A percentile compares a stretch with the other conserved stretches of the same genome.
phyloP scores from a whole-genome alignment of 208 protist species.

The Trypanosoma rangeli region DNA sequence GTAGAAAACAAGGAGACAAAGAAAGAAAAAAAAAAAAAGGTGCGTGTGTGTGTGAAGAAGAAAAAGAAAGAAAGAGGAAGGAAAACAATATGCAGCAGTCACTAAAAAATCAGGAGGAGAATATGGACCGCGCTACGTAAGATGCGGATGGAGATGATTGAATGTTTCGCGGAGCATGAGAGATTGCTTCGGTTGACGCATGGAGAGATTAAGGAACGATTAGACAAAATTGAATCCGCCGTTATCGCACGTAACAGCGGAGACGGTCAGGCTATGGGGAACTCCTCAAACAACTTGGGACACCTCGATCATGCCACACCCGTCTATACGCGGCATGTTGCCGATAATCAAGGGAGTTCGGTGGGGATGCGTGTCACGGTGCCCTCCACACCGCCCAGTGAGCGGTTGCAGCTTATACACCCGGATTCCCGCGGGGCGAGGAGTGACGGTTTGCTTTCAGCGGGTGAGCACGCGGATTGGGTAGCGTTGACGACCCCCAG shows the following conservation, averaged over 20 bases:
- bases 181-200: constrained; percentile 49
- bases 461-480: constrained; percentile 14
- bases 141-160: constrained; percentile 48
- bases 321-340: constrained; percentile 9
- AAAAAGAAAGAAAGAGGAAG: constrained; percentile 2
- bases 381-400: constrained; percentile 13
- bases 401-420: constrained; percentile 4
- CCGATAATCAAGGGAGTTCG: constrained; percentile 17
- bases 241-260: constrained; percentile 20
- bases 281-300: constrained; percentile 14
- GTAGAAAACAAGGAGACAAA: background rate
- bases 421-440: background rate
- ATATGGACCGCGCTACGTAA: constrained; percentile 33
- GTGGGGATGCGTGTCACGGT: background rate
- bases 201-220: constrained; percentile 40
- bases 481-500: constrained; percentile 6
- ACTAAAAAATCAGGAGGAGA: constrained; percentile 35
- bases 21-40: background rate
- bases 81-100: constrained; percentile 15
- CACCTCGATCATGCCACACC: constrained; percentile 10
- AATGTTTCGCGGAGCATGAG: constrained; percentile 64
- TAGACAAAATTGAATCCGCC: constrained; percentile 50
- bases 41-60: background rate
- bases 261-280: constrained; percentile 7
- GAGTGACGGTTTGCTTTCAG: background rate